Base-by-base conservation (phyloP, 768 basidiomycete species). In the Trametes villosa region DNA sequence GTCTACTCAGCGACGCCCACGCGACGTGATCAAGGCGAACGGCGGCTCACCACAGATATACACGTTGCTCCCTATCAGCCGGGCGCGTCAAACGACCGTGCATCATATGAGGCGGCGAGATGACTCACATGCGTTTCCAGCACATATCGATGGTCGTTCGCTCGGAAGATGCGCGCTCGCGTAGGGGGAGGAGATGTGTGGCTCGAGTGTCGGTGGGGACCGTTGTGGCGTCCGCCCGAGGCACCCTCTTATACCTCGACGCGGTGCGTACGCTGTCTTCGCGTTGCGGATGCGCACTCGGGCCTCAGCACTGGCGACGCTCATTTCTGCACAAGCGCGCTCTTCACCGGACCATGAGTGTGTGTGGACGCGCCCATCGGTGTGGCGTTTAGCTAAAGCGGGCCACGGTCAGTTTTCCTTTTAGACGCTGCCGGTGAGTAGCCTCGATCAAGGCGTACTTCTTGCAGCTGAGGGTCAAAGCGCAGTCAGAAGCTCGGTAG, bases 101-200 rank as follows among this genome's bases (percentile, higher is more conserved):
- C 18, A 3, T 18, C n/a, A 8, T n/a, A 7, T 18, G 9, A 18
- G 9, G 18, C 9, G 31, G 31, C 11, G 18, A 34, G 44, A 26
- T 15, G 36, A 31, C 48, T 49, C 30, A 49, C 48, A 49, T 49
- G 48, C 48, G 48, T 49, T 49, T 49, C 48, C 48, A 49, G 48
- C 48, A 49, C 48, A 49, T 49, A 1, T n/a, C 20, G 30, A 12
- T 11, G 24, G 20, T 22, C 4, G 31, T 49, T 31, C 18, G 11
- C 17, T 33, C 18, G 11, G 48, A n/a, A 7, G 30, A 33, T 26
- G 5, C 18, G 17, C 8, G 30, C 2, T 11, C 2, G 44, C 12
- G 22, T 27, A 4, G 24, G 44, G 22, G 17, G 24, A 11, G 9
- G 42, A 20, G n/a, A 12, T n/a, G 11, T 26, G 4, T 24, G 22